phyloP scores from a whole-genome alignment of 768 basidiomycete genomes.

The Serendipita indica region DNA sequence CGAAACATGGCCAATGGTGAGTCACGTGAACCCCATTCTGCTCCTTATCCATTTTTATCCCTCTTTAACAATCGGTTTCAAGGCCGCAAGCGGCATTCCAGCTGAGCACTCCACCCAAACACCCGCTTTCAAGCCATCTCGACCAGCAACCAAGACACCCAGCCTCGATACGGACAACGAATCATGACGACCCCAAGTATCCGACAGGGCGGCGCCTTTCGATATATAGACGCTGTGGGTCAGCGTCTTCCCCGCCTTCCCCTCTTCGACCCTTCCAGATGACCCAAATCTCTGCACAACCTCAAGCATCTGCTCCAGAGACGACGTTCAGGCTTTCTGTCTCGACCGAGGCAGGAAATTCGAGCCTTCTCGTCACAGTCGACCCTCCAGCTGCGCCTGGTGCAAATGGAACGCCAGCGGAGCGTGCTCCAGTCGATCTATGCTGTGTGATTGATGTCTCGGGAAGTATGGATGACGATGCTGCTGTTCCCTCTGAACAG shows the following conservation, averaged over 20 bases:
- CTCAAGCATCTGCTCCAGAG: slow-evolving; percentile 1
- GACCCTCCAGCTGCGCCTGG: not conserved
- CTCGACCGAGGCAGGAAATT: not conserved
- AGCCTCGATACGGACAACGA: too few species aligned
- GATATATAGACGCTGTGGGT: not conserved
- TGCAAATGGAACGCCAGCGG: not conserved
- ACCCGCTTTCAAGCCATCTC: too few species aligned
- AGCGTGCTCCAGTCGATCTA: slow-evolving; percentile 14
- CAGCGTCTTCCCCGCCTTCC: not conserved
- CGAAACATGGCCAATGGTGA: too few species aligned
- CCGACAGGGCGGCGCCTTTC: not conserved
- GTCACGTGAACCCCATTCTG: too few species aligned
- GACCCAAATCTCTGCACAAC: not conserved
- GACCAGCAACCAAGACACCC: too few species aligned
- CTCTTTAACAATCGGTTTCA: too few species aligned
- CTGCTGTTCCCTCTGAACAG: slow-evolving; percentile 12
- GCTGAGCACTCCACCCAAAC: too few species aligned
- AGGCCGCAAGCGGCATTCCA: too few species aligned
- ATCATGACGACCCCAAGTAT: too few species aligned
- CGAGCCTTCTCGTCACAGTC: not conserved
- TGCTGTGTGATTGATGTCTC: slow-evolving; percentile 14
- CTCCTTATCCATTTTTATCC: too few species aligned
- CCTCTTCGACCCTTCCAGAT: not conserved
- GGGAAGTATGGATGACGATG: slow-evolving; percentile 13
- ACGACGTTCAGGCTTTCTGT: not conserved